These are phyloP conservation scores for Pichia scutulata DNA, from an alignment of 805 yeast species.

Conservation along the genomic window DNA sequence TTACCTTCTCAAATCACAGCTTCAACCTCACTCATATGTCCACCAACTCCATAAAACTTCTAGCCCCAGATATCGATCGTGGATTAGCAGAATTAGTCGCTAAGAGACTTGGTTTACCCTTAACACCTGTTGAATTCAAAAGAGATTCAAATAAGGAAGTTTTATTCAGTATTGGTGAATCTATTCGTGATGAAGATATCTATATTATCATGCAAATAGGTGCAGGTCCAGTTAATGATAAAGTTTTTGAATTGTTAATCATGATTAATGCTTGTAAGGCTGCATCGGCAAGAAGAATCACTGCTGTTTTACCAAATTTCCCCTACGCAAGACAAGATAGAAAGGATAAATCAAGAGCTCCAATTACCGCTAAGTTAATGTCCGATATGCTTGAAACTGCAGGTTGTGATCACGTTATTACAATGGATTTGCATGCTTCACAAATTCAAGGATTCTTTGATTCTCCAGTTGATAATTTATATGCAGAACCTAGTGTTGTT, in stretches of 20 bases:
- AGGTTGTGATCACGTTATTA: slow-evolving; percentile 79
- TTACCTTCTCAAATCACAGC: background rate
- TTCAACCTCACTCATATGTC: slow-evolving; percentile 41
- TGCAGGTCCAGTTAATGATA: slow-evolving; percentile 69
- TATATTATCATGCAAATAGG: slow-evolving; percentile 76
- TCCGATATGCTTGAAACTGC: slow-evolving; percentile 79
- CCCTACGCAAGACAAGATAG: slow-evolving; percentile 88
- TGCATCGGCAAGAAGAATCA: slow-evolving; percentile 75
- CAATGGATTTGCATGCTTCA: slow-evolving; percentile 85
- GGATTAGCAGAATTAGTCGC: slow-evolving; percentile 66
- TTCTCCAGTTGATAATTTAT: slow-evolving; percentile 76
- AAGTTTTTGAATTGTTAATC: slow-evolving; percentile 63
- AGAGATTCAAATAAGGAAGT: slow-evolving; percentile 69
- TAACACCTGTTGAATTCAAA: slow-evolving; percentile 56
- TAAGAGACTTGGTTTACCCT: slow-evolving; percentile 43
- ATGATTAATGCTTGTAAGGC: slow-evolving; percentile 79
- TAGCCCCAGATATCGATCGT: slow-evolving; percentile 63
- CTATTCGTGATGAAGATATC: slow-evolving; percentile 79
- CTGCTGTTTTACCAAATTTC: slow-evolving; percentile 76
- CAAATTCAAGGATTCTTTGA: slow-evolving; percentile 83
- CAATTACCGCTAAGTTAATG: slow-evolving; percentile 77
- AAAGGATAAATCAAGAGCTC: slow-evolving; percentile 79
- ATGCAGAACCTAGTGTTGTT: slow-evolving; percentile 78
- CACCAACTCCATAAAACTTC: slow-evolving; percentile 58
- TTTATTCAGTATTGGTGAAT: slow-evolving; percentile 69